Evolutionary conservation across 768 basidiomycete genomes (phyloP), one percentile per base, ranked within the genome.

Genomic region (Crassisporium funariophilum): DNA sequence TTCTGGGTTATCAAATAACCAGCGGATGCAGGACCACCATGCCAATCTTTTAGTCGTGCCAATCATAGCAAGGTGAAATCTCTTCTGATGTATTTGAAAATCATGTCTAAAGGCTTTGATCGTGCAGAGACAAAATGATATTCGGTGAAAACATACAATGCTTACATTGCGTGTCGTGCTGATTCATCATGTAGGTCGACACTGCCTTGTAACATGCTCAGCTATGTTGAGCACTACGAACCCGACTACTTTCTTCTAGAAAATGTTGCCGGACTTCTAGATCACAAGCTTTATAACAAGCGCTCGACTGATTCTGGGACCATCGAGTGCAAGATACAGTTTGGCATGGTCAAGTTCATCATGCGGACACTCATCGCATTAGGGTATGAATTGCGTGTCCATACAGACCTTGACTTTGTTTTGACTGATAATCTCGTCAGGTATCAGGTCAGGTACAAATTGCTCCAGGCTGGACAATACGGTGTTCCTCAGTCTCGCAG

Each of bases 381-480:
- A 1, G 87, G 87, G 86, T 84, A 60, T 35, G 77, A 64, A 45
- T 29, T 33, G 10, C 33, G 24, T n/a, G n/a, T 4, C 17, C 33
- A 33, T 10, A 17, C 11, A 17, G 35, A 9, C 31, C 56, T 34
- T 44, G 46, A 36, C 0, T 35, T n/a, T 39, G 21, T 38, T 37
- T 7, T 21, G 22, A 13, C 25, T 41, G 9, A 17, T 25, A 12
- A 4, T 37, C n/a, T 47, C 29, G 5, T 16, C 22, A 82, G 82
- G 1, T 90, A 90, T 58, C 88, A 91, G 65, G 81, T 78, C 2
- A 77, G 72, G 15, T 81, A 77, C 63, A 78, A 75, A n/a, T 65
- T 84, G 12, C 67, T 89, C 0, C 84, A 91, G 56, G 83, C 87
- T 17, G 81, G 75, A 0, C 81, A 82, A 25, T 88, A 88, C 62